Base-by-base conservation (phyloP, 179 eudicot species). In the Pouteria campechiana region DNA sequence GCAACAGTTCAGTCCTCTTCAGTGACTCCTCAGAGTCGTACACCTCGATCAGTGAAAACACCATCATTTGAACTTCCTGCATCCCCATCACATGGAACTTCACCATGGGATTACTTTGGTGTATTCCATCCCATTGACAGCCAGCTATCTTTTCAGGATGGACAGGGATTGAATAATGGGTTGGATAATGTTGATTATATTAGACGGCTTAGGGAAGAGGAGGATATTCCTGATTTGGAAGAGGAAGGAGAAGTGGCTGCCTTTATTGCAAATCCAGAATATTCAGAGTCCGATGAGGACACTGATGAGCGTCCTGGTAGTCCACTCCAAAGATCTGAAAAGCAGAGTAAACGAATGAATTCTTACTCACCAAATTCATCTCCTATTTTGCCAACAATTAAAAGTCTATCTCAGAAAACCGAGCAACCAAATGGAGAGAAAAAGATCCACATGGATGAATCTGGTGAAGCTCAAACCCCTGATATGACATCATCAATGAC, bases 31-130 rank as follows among this genome's bases (percentile, higher is more conserved):
- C 78, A 64, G 23, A 64, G 39, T 45, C 35, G 68, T 34, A 57
- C 70, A 6, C 72, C 80, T 37, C 77, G 28, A n/a, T 59, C 78
- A 25, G 36, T 48, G 12, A 80, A 77, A 55, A 47, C 50, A 34
- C 50, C 63, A 29, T 67, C 71, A 0, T 68, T 61, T 44, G 72
- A 54, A 42, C 42, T 67, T 31, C 60, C 74, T 54, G 37, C 72
- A 0, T 24, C 31, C 6, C 52, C 52, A 23, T 36, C 74, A 13
- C n/a, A n/a, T n/a, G 71, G 65, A 52, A 60, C 68, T 47, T 50
- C 87, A 9, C 93, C 93, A 1, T 89, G 97, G 97, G 97, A 89
- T 67, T 89, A 63, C 52, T 89, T 89, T 59, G 97, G 93, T 24
- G 90, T 81, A 49, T 62, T 55, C 46, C 72, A 81, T 69, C 81